Evolutionary conservation across 2,329 filamentous ascomycete species (phyloP).

Genomic region (Neobulgaria alba): DNA sequence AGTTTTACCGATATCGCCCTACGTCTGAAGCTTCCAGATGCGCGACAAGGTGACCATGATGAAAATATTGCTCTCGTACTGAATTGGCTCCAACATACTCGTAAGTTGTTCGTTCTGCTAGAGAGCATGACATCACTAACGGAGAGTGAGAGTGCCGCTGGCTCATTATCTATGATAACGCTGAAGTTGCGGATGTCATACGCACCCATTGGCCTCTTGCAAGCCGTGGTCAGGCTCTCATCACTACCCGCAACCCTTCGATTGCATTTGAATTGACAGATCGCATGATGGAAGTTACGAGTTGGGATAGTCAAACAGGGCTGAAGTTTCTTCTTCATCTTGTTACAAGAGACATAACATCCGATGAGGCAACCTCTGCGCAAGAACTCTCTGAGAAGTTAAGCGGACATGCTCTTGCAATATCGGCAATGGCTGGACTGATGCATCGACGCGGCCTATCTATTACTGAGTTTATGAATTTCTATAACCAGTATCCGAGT

Average conservation of each 20-base stretch:
- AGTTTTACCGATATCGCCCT: constrained; percentile 19
- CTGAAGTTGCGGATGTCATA: constrained; percentile 4
- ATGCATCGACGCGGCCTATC: constrained; percentile 1
- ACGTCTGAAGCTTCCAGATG: constrained; percentile 12
- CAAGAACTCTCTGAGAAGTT: background rate
- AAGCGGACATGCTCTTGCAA: constrained; percentile 1
- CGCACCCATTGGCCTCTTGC: constrained; percentile 8
- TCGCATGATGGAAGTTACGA: constrained; percentile 5
- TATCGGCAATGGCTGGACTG: background rate
- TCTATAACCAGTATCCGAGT: background rate
- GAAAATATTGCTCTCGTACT: constrained; percentile 3
- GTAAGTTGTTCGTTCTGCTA: constrained; percentile 2
- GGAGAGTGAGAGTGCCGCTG: constrained; percentile 8
- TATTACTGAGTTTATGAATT: background rate
- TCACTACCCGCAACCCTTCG: constrained; percentile 13
- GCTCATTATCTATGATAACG: constrained; percentile 13
- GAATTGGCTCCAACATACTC: constrained; percentile 6
- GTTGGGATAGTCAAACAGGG: constrained; percentile 20
- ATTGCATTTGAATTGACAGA: constrained; percentile 7
- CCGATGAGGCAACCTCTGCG: background rate
- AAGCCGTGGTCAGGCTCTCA: constrained; percentile 6
- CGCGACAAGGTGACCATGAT: constrained; percentile 4
- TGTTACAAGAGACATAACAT: background rate
- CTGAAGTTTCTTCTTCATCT: constrained; percentile 12
- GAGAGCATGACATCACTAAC: background rate